A percentile compares a stretch with the other conserved stretches of the same genome.
phyloP scores from a whole-genome alignment of 176 grass and related monocot species.

The Zea mays region Zm-B73-REFERENCE-NAM-5.0 NC_050096.1:269474501-269475000 shows the following conservation, averaged over 20 bases:
- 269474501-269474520: background rate
- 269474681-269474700: background rate
- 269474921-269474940: too few relatives aligned
- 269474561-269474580: background rate
- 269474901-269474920: too few relatives aligned
- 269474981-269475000: too few relatives aligned
- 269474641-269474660: background rate
- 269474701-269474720: background rate
- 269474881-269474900: too few relatives aligned
- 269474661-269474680: background rate
- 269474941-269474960: too few relatives aligned
- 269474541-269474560: background rate
- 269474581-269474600: background rate
- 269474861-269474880: too few relatives aligned
- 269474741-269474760: slow-evolving; percentile 16
- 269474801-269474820: background rate
- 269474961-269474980: too few relatives aligned
- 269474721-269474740: background rate
- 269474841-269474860: too few relatives aligned
- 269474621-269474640: background rate
- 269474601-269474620: background rate
- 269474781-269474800: slow-evolving; percentile 12
- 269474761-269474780: background rate
- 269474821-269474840: background rate
- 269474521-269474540: background rate